Evolutionary conservation across 768 basidiomycete species (phyloP).

Genomic region (Boletus sensibilis): DNA sequence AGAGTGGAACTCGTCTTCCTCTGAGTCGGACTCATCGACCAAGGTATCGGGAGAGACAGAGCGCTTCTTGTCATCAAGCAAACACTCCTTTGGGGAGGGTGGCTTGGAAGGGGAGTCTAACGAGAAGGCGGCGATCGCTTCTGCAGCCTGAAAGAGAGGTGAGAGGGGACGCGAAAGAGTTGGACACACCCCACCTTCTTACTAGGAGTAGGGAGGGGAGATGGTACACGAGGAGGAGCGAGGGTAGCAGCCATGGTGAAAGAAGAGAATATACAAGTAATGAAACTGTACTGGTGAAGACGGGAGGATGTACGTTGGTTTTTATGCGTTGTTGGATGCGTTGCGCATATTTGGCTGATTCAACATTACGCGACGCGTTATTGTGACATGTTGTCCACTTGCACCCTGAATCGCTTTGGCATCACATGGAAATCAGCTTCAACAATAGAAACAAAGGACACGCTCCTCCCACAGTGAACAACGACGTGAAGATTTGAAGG

Average conservation of each 20-base stretch:
- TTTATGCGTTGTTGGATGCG: conserved; percentile 20
- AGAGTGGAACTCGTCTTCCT: conserved; percentile 35
- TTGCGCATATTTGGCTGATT: conserved; percentile 33
- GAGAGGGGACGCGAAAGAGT: neutral
- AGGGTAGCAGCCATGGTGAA: conserved; percentile 24
- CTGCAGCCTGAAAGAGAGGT: conserved; percentile 33
- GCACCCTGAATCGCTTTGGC: neutral
- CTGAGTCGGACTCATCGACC: conserved; percentile 27
- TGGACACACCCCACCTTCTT: conserved; percentile 42
- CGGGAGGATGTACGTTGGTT: neutral
- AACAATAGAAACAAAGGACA: conserved; percentile 6
- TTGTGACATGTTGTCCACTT: conserved; percentile 24
- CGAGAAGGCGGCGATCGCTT: conserved; percentile 43
- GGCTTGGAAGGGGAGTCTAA: conserved; percentile 42
- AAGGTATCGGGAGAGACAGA: conserved; percentile 31
- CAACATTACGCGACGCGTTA: conserved; percentile 40
- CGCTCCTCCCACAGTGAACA: neutral
- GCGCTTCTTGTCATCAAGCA: conserved; percentile 34
- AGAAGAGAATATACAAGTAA: conserved; percentile 3
- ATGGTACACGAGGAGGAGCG: conserved; percentile 19
- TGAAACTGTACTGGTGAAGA: neutral
- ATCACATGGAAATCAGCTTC: neutral
- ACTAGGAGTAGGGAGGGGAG: conserved; percentile 43
- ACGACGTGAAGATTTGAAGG: no score
- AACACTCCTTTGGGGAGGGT: neutral